These are phyloP conservation scores for Tolypocladium ophioglossoides DNA, from an alignment of 2,329 filamentous ascomycete species.

Conservation along the genomic window DNA sequence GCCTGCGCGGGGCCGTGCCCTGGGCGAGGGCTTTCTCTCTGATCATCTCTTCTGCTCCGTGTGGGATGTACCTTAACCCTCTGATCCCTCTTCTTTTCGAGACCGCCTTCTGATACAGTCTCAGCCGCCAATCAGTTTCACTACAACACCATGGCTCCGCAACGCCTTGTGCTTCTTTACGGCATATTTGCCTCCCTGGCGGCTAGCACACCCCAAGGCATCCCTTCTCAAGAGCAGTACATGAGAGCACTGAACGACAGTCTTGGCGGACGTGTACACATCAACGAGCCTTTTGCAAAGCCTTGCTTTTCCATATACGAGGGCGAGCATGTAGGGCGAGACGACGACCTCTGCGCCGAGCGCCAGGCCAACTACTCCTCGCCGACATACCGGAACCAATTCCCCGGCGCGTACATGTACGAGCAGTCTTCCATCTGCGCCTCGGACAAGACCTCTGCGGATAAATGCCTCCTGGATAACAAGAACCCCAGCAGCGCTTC, in stretches of 20 bases:
- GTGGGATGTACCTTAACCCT: neutral
- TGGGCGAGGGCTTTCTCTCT: neutral
- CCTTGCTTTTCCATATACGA: constrained; percentile 9
- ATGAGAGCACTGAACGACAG: constrained; percentile 4
- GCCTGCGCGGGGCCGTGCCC: neutral
- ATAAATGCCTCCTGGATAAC: constrained; percentile 7
- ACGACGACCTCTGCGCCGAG: constrained; percentile 4
- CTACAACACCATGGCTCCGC: neutral
- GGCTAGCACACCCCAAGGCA: neutral
- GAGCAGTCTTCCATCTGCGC: constrained; percentile 7
- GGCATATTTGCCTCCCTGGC: neutral
- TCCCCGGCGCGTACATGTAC: constrained; percentile 10
- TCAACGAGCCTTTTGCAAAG: constrained; percentile 6
- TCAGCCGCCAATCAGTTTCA: neutral
- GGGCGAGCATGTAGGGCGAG: constrained; percentile 1
- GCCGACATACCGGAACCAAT: constrained; percentile 3
- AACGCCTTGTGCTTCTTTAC: neutral
- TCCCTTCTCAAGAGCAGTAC: neutral
- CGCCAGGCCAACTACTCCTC: constrained; percentile 5
- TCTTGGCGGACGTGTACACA: constrained; percentile 1
- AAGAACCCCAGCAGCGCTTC: neutral
- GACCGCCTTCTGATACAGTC: neutral
- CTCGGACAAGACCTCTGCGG: constrained; percentile 4
- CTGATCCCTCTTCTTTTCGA: neutral
- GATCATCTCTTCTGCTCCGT: neutral